A percentile compares a stretch with the other conserved stretches of the same genome.
phyloP scores from a whole-genome alignment of 2,329 filamentous ascomycete genomes.

The Zelopaecilomyces penicillatus region DNA sequence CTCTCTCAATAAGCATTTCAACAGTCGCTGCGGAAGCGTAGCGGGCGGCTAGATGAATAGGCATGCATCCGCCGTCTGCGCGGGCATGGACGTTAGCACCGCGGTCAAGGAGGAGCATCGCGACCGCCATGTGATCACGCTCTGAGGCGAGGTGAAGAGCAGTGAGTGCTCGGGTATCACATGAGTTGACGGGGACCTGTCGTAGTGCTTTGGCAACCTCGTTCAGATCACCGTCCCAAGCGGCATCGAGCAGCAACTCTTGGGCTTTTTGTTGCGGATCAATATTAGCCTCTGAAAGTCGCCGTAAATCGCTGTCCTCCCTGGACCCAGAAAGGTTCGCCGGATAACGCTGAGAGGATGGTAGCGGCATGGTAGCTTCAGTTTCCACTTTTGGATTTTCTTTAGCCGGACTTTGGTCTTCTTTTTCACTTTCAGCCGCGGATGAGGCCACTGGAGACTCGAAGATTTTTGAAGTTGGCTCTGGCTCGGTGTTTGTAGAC shows the following conservation, averaged over 20 bases:
- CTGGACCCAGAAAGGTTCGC: no score
- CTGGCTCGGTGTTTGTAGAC: neutral
- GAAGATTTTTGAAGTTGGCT: neutral
- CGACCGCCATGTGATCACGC: slow-evolving; percentile 23
- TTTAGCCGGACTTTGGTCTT: no score
- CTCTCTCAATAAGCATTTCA: slow-evolving; percentile 23
- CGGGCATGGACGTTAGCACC: slow-evolving; percentile 18
- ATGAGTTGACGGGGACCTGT: slow-evolving; percentile 15
- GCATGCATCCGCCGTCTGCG: slow-evolving; percentile 22
- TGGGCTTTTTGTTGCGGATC: slow-evolving; percentile 10
- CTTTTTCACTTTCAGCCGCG: no score
- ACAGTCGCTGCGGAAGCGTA: slow-evolving; percentile 21
- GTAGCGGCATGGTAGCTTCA: no score
- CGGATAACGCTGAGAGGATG: no score
- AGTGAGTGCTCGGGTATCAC: slow-evolving; percentile 22
- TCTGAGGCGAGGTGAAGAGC: slow-evolving; percentile 23
- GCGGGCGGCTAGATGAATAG: slow-evolving; percentile 23
- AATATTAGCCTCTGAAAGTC: neutral
- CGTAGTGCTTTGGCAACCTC: slow-evolving; percentile 17
- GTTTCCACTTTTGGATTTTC: no score
- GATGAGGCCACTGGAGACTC: no score
- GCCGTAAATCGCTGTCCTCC: no score
- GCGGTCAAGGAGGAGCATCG: slow-evolving; percentile 24
- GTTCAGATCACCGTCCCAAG: slow-evolving; percentile 24
- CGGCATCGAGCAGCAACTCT: slow-evolving; percentile 21